These are phyloP conservation scores for Euphorbia lathyris DNA, from an alignment of 345 rosid genomes.

Conservation along the genomic window DNA sequence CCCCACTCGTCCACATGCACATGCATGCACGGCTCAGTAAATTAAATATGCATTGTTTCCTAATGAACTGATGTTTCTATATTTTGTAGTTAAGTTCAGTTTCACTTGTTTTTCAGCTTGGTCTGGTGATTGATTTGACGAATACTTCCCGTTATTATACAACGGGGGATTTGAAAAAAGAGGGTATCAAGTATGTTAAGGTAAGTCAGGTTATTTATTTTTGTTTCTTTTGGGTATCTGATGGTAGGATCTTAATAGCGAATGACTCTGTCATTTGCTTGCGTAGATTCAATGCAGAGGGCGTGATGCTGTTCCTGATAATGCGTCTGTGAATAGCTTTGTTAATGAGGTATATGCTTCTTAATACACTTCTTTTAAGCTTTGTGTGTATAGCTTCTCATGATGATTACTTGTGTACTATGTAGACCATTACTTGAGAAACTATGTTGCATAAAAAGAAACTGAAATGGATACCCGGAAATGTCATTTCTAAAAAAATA, in stretches of 20 bases:
- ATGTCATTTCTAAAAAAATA: no score
- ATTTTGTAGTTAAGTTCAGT: background rate
- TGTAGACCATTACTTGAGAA: background rate
- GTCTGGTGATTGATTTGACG: conserved; percentile 96
- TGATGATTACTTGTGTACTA: background rate
- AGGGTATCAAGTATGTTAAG: conserved; percentile 92
- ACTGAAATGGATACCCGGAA: no score
- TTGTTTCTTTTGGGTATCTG: conserved; percentile 3
- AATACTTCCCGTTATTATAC: conserved; percentile 88
- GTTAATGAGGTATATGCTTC: conserved; percentile 69
- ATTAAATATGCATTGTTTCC: background rate
- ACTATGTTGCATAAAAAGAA: no score
- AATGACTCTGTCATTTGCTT: conserved; percentile 20
- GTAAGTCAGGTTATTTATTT: conserved; percentile 30
- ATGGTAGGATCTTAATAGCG: background rate
- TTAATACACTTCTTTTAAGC: background rate
- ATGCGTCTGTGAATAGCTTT: conserved; percentile 77
- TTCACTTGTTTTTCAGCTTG: conserved; percentile 58
- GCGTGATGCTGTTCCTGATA: conserved; percentile 87
- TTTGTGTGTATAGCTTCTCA: background rate
- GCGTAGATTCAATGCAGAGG: conserved; percentile 89
- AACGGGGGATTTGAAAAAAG: conserved; percentile 67
- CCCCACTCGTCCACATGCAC: background rate
- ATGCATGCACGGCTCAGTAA: background rate
- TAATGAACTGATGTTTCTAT: background rate